A percentile compares a stretch with the other conserved stretches of the same genome.
Evolutionary conservation across 2,329 filamentous ascomycete species (phyloP).

Genomic region (Claviceps paspali): DNA sequence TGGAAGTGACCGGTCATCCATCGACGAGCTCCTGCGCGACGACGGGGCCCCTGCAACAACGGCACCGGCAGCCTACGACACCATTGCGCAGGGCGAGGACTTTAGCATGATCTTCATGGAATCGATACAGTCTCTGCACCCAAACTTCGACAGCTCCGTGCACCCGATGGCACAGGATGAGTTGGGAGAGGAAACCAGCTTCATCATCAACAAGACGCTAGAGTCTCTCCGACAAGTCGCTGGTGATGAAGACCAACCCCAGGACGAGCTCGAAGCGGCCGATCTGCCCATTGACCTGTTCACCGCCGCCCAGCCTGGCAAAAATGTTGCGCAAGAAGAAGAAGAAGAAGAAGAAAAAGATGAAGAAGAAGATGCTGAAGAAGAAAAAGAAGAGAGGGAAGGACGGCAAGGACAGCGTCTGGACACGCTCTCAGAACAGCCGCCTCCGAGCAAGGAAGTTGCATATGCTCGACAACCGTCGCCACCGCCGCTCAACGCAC

Average conservation of each 20-base stretch:
- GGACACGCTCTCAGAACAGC: conserved; percentile 6
- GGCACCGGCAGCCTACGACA: conserved; percentile 20
- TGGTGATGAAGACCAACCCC: conserved; percentile 5
- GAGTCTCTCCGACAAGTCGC: conserved; percentile 29
- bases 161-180: conserved; percentile 24
- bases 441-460: conserved; percentile 3
- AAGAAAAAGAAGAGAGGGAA: too few species aligned
- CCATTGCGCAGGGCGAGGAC: conserved; percentile 34
- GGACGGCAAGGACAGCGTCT: neutral
- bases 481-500: conserved; percentile 11
- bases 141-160: conserved; percentile 20
- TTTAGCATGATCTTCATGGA: conserved; percentile 46
- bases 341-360: neutral
- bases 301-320: conserved; percentile 1
- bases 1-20: conserved; percentile 20
- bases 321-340: neutral
- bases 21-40: conserved; percentile 12
- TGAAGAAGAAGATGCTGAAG: neutral
- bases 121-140: conserved; percentile 35
- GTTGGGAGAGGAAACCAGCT: conserved; percentile 39
- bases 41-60: conserved; percentile 6
- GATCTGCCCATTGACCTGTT: conserved; percentile 3
- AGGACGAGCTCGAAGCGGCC: conserved; percentile 1
- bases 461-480: conserved; percentile 1
- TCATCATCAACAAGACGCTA: conserved; percentile 40